phyloP scores from a whole-genome alignment of 345 rosid genomes.

The Acer negundo region DNA sequence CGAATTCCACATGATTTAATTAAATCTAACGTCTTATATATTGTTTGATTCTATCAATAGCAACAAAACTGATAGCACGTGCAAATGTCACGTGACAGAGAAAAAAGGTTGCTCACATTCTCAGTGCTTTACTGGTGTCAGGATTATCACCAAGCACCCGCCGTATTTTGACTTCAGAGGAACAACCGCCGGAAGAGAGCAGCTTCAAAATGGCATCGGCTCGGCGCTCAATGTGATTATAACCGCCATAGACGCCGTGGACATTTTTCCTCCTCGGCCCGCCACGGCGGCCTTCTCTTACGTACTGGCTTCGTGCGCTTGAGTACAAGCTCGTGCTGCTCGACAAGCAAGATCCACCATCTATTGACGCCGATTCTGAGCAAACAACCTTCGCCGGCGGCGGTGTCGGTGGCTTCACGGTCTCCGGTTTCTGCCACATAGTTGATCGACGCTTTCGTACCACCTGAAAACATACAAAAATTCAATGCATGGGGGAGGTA shows the following conservation, averaged over 20 bases:
- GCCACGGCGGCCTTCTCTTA: neutral
- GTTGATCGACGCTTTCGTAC: constrained; percentile 54
- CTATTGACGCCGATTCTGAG: constrained; percentile 42
- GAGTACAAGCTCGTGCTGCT: constrained; percentile 59
- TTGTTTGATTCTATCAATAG: too few relatives aligned
- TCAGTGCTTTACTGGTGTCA: constrained; percentile 97
- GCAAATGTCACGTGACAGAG: neutral
- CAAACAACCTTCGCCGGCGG: constrained; percentile 19
- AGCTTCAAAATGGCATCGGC: constrained; percentile 76
- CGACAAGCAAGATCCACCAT: constrained; percentile 54
- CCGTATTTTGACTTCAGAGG: constrained; percentile 75
- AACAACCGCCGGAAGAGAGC: constrained; percentile 57
- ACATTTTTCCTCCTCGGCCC: constrained; percentile 33
- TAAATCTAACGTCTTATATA: too few relatives aligned
- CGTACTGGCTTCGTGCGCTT: constrained; percentile 32
- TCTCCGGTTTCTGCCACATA: constrained; percentile 22
- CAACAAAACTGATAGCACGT: too few relatives aligned
- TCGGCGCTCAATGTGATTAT: constrained; percentile 52
- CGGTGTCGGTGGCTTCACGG: constrained; percentile 24
- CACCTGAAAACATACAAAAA: constrained; percentile 36
- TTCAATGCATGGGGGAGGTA: neutral
- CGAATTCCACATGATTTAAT: neutral
- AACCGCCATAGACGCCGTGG: constrained; percentile 23
- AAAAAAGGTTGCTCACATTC: constrained; percentile 48
- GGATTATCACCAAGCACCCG: constrained; percentile 83